Evolutionary conservation across 1,284 basidiomycete genomes (phyloP), one percentile per base, ranked within the genome.

Genomic region (Naganishia cerealis): DNA sequence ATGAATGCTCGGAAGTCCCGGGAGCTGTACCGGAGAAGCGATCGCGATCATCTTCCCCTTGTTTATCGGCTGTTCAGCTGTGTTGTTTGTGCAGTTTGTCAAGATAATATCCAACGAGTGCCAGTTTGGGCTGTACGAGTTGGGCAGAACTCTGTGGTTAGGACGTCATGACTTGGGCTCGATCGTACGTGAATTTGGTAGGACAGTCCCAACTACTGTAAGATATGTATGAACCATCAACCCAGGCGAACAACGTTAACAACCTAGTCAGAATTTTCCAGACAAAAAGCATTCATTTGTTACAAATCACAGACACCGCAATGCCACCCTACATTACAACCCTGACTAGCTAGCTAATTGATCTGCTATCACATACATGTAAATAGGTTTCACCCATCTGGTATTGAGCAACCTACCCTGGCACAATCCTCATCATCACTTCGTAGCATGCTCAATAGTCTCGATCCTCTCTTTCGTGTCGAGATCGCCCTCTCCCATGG

Each of bases 401-500:
- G 21, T 50, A 3, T 7, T 50, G 46, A 2, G 9, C 7, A 15
- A 6, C 43, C 8, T 50, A 24, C 13, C 13, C 40, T n/a, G n/a
- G 7, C 24, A 15, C 21, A 24, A 21, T 42, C 33, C 39, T 57
- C 57, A 24, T 58, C 39, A 16, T 58, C 39, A 43, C 40, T 58
- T 58, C n/a, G n/a, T 16, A 18, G 12, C 29, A 26, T 58, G 39
- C 18, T 58, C 57, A 40, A 58, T 42, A 24, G 43, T 58, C 21
- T 58, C 39, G 15, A 58, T 46, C 4, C 13, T 18, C 40, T 46
- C 38, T 40, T 58, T 58, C 16, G 57, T 58, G 8, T 58, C 57
- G 8, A 58, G 7, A 29, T 58, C 57, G 10, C 40, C 42, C 7
- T 58, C 39, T 29, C 40, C 40, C 9, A 40, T 46, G 4, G 39